Conservation (phyloP, 805 yeast species). For the Komagataella pastoris region DNA sequence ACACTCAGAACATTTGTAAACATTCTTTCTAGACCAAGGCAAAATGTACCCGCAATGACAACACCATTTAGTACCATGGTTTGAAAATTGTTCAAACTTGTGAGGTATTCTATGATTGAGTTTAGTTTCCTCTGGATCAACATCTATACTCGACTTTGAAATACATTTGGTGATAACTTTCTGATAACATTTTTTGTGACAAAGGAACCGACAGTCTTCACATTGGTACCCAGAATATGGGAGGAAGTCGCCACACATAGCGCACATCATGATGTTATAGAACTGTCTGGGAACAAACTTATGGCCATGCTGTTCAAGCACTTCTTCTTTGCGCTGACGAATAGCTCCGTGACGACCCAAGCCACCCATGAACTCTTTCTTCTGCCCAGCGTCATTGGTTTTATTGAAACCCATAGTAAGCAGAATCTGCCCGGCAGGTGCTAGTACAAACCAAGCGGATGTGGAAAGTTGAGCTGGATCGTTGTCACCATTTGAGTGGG, state of each 20-base stretch:
- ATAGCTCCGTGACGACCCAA: constrained; percentile 97
- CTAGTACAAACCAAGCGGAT: constrained; percentile 81
- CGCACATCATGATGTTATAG: constrained; percentile 94
- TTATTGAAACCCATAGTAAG: constrained; percentile 73
- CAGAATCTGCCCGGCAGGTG: constrained; percentile 87
- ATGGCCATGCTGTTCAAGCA: constrained; percentile 93
- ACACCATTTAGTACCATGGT: constrained; percentile 97
- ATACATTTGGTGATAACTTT: constrained; percentile 78
- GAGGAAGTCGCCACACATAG: constrained; percentile 90
- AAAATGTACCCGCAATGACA: constrained; percentile 96
- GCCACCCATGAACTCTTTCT: constrained; percentile 41
- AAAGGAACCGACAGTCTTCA: constrained; percentile 69
- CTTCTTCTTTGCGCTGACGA: constrained; percentile 81
- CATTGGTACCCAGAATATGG: constrained; percentile 81
- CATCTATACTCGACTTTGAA: constrained; percentile 58
- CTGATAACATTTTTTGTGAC: constrained; percentile 71
- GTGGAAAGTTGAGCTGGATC: constrained; percentile 24
- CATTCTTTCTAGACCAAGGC: constrained; percentile 91
- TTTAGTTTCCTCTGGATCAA: constrained; percentile 62
- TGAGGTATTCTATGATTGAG: constrained; percentile 96
- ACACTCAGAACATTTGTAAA: constrained; percentile 87
- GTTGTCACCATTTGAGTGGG: constrained; percentile 5
- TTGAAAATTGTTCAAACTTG: constrained; percentile 82
- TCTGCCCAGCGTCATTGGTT: constrained; percentile 27
- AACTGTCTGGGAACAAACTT: constrained; percentile 92